A percentile compares a stretch with the other conserved stretches of the same genome.
phyloP scores from a whole-genome alignment of 257 asterid species.

The Verbascum thapsus region DNA sequence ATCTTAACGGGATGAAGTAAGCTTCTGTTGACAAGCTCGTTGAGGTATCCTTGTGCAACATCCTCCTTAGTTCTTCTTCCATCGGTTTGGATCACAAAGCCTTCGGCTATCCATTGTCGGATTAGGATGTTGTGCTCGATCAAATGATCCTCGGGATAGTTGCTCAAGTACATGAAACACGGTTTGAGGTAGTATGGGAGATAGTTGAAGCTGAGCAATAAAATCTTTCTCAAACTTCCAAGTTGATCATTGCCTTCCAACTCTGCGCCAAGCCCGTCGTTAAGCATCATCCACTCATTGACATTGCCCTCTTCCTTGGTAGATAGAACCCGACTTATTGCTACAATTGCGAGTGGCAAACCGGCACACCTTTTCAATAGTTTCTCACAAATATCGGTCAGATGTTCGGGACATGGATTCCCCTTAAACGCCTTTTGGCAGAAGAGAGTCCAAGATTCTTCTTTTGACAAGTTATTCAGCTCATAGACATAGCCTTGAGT shows the following conservation, averaged over 20 bases:
- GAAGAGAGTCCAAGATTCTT: conserved; percentile 26
- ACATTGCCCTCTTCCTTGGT: conserved; percentile 22
- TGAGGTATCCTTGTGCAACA: conserved; percentile 46
- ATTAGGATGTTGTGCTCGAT: conserved; percentile 29
- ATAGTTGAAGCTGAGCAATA: conserved; percentile 39
- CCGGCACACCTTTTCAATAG: conserved; percentile 36
- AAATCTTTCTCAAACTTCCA: conserved; percentile 31
- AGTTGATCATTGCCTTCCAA: conserved; percentile 38
- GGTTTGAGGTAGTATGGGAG: conserved; percentile 43
- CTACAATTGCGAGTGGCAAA: conserved; percentile 39
- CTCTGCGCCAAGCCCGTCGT: conserved; percentile 39
- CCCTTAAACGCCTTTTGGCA: conserved; percentile 28
- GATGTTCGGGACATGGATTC: conserved; percentile 28
- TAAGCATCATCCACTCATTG: conserved; percentile 38
- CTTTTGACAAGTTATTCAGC: conserved; percentile 18
- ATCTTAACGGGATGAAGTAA: conserved; percentile 31
- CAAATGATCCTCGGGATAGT: conserved; percentile 41
- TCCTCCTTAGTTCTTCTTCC: conserved; percentile 37
- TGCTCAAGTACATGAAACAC: conserved; percentile 40
- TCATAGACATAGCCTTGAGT: conserved; percentile 13
- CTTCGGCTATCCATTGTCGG: conserved; percentile 42
- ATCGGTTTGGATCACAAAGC: conserved; percentile 33
- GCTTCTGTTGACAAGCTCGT: conserved; percentile 45
- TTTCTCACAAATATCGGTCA: conserved; percentile 25
- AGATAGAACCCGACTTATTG: conserved; percentile 34